Percentiles rank a stretch among this genome's conserved stretches.
phyloP scores from a whole-genome alignment of 1,139 yeast genomes.

The Martiniozyma asiatica region DNA sequence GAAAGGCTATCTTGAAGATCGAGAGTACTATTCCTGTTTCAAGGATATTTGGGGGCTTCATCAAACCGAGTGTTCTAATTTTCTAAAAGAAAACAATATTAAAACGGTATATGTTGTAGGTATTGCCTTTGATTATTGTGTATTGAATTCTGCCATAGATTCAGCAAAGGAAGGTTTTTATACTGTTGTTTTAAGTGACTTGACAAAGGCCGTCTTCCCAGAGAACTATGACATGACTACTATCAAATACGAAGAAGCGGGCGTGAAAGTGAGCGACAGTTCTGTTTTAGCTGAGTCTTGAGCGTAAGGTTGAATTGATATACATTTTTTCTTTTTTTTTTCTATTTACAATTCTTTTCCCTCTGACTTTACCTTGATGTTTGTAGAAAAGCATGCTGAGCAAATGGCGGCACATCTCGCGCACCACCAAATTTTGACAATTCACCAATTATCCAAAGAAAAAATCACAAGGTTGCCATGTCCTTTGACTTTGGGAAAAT shows the following conservation, averaged over 20 bases:
- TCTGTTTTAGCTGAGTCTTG: not conserved
- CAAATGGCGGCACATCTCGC: no score
- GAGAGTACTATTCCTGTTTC: slow-evolving; percentile 89
- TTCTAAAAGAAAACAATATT: slow-evolving; percentile 34
- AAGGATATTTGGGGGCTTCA: slow-evolving; percentile 66
- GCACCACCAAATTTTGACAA: no score
- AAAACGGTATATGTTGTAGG: slow-evolving; percentile 67
- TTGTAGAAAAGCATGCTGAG: no score
- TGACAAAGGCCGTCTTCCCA: slow-evolving; percentile 36
- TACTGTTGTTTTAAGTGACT: slow-evolving; percentile 47
- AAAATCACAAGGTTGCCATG: slow-evolving; percentile 2
- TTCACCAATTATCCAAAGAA: no score
- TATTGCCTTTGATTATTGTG: slow-evolving; percentile 80
- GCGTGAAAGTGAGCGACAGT: slow-evolving; percentile 12
- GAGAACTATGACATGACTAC: slow-evolving; percentile 18
- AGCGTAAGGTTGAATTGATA: not conserved
- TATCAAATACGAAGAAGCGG: slow-evolving; percentile 10
- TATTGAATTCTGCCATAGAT: slow-evolving; percentile 62
- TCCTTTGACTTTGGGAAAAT: slow-evolving; percentile 18
- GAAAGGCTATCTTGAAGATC: slow-evolving; percentile 59
- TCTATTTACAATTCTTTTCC: not conserved
- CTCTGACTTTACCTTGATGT: not conserved
- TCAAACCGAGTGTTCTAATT: slow-evolving; percentile 49
- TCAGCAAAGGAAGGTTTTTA: slow-evolving; percentile 48
- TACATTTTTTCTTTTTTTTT: not conserved